Evolutionary conservation across 2,329 filamentous ascomycete species (phyloP).

Genomic region (Penicillium capsulatum): DNA sequence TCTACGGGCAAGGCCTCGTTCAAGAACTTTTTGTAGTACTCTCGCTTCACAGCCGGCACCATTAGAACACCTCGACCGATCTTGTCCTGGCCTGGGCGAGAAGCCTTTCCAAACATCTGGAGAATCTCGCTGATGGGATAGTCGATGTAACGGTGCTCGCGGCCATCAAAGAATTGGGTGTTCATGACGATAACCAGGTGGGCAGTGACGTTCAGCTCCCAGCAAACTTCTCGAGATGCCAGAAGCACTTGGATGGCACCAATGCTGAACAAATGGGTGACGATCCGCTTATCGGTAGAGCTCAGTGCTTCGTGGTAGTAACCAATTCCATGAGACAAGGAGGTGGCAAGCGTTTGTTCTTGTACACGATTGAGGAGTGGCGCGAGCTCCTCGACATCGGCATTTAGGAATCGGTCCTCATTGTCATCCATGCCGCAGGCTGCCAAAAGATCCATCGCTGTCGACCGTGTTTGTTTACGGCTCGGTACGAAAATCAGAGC

Average conservation of each 20-base stretch:
- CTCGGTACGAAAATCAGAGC: constrained; percentile 88
- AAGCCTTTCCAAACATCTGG: constrained; percentile 96
- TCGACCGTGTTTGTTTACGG: constrained; percentile 85
- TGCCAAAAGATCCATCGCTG: constrained; percentile 80
- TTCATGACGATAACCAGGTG: constrained; percentile 96
- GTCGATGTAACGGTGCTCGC: constrained; percentile 94
- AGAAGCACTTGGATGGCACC: constrained; percentile 85
- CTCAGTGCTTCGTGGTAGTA: constrained; percentile 96
- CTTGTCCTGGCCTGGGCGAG: constrained; percentile 72
- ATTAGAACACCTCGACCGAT: constrained; percentile 89
- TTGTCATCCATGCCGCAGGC: constrained; percentile 84
- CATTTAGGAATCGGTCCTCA: constrained; percentile 88
- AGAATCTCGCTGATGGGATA: constrained; percentile 91
- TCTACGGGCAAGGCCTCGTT: constrained; percentile 94
- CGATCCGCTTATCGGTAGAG: constrained; percentile 84
- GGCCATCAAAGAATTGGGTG: constrained; percentile 94
- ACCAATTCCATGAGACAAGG: constrained; percentile 86
- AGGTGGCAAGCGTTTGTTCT: constrained; percentile 81
- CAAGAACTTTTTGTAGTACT: constrained; percentile 98
- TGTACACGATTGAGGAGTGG: constrained; percentile 79
- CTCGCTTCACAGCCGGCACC: constrained; percentile 88
- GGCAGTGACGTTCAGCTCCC: constrained; percentile 84
- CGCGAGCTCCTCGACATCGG: constrained; percentile 73
- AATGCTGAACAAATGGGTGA: constrained; percentile 83
- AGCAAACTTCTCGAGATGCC: constrained; percentile 84